These are phyloP conservation scores for Pseudoturritis turrita DNA, from an alignment of 345 rosid species.

Conservation along the genomic window DNA sequence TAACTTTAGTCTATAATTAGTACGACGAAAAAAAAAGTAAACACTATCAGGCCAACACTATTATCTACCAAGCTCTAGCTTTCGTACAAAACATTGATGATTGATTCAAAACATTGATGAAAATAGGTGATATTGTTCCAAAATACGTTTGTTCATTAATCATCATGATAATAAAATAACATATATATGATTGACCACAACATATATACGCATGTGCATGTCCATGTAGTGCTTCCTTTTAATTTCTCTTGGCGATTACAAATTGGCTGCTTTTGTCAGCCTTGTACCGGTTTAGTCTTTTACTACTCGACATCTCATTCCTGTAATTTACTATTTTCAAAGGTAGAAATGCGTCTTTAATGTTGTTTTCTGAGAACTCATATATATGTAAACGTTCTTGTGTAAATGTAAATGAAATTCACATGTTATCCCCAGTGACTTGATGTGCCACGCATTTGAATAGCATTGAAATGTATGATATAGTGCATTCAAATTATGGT, in stretches of 20 bases:
- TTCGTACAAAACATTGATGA: slow-evolving; percentile 16
- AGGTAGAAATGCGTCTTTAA: neutral
- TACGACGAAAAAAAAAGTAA: slow-evolving; percentile 3
- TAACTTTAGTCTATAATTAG: slow-evolving; percentile 22
- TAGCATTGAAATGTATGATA: neutral
- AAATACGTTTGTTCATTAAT: neutral
- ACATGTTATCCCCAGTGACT: neutral
- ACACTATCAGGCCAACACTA: slow-evolving; percentile 4
- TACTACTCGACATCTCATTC: too few relatives aligned
- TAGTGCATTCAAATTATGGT: neutral
- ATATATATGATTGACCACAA: neutral
- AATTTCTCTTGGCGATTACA: neutral
- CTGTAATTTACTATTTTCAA: too few relatives aligned
- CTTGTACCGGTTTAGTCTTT: neutral
- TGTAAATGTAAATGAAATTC: neutral
- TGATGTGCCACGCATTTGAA: neutral
- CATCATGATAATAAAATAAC: neutral
- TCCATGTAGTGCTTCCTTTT: neutral
- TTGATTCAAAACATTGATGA: neutral
- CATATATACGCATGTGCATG: slow-evolving; percentile 4
- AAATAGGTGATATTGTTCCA: neutral
- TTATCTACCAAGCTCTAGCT: slow-evolving; percentile 15
- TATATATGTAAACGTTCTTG: neutral
- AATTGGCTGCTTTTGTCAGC: neutral
- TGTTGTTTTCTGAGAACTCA: neutral